These are phyloP conservation scores for Ceriops tagal DNA, from an alignment of 345 rosid genomes.

Conservation along the genomic window DNA sequence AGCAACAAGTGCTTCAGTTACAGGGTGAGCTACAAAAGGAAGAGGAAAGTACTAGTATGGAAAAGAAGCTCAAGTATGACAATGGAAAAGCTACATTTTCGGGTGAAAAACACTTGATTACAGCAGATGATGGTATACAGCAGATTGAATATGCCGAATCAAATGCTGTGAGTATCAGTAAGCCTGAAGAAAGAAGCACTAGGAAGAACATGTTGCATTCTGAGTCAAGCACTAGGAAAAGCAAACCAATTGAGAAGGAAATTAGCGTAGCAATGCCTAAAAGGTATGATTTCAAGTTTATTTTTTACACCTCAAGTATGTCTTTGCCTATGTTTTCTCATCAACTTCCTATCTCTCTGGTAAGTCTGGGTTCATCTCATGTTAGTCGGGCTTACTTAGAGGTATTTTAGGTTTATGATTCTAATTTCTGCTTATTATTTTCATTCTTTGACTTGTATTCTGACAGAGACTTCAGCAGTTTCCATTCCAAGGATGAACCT, in stretches of 20 bases:
- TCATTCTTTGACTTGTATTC: constrained; percentile 1
- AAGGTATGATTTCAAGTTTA: constrained; percentile 29
- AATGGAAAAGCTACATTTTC: constrained; percentile 3
- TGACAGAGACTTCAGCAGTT: constrained; percentile 30
- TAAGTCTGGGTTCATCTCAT: neutral
- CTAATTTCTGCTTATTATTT: constrained; percentile 1
- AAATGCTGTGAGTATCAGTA: too few species aligned
- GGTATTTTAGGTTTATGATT: neutral
- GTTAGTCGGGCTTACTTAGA: neutral
- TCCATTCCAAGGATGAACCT: constrained; percentile 26
- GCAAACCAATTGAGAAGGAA: neutral
- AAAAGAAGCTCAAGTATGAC: constrained; percentile 8
- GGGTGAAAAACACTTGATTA: constrained; percentile 10
- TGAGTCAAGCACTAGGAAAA: neutral
- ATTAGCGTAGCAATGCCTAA: constrained; percentile 15
- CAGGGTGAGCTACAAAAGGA: constrained; percentile 48
- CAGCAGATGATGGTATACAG: constrained; percentile 9
- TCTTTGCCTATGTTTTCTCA: neutral
- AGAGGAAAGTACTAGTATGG: constrained; percentile 31
- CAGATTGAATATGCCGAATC: neutral
- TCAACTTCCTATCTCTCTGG: constrained; percentile 1
- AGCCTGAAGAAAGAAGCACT: neutral
- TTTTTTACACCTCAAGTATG: constrained; percentile 15
- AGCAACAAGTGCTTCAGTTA: constrained; percentile 45
- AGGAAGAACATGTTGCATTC: neutral